Evolutionary conservation across 1,284 basidiomycete species (phyloP).

Genomic region (Ceratobasidium sp.): DNA sequence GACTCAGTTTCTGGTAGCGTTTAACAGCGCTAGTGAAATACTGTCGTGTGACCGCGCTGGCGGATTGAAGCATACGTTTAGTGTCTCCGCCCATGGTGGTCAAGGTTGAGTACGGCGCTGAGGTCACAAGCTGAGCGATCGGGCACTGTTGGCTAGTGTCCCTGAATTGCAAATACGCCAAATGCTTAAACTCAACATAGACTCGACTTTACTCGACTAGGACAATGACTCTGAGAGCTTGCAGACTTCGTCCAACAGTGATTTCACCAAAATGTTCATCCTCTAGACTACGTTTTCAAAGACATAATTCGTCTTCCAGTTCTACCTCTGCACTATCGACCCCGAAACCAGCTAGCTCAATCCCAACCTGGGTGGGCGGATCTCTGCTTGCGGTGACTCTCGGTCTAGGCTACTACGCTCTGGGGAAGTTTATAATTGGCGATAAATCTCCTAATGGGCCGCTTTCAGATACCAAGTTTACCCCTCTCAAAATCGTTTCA

Average conservation of each 20-base stretch:
- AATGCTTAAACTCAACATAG: neutral
- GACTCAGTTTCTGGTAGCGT: slow-evolving; percentile 64
- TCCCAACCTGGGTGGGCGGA: slow-evolving; percentile 18
- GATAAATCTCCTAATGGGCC: slow-evolving; percentile 53
- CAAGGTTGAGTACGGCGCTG: slow-evolving; percentile 29
- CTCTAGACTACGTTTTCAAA: neutral
- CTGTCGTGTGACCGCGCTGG: neutral
- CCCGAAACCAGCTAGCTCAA: neutral
- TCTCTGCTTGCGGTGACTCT: slow-evolving; percentile 16
- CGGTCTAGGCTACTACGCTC: slow-evolving; percentile 35
- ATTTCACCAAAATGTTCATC: neutral
- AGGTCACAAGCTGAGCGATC: slow-evolving; percentile 31
- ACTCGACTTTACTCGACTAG: neutral
- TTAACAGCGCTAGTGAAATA: slow-evolving; percentile 22
- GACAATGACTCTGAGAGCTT: slow-evolving; percentile 33
- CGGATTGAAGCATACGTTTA: slow-evolving; percentile 16
- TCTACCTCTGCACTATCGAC: neutral
- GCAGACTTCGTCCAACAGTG: slow-evolving; percentile 11
- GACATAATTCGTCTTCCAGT: slow-evolving; percentile 11
- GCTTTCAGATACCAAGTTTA: slow-evolving; percentile 73
- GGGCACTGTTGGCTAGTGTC: slow-evolving; percentile 2
- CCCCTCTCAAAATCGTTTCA: slow-evolving; percentile 69
- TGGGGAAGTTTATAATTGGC: neutral
- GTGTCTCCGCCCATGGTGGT: slow-evolving; percentile 40
- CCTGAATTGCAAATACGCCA: slow-evolving; percentile 27